Conservation (phyloP, 805 yeast genomes). For the Starmerella floris region DNA sequence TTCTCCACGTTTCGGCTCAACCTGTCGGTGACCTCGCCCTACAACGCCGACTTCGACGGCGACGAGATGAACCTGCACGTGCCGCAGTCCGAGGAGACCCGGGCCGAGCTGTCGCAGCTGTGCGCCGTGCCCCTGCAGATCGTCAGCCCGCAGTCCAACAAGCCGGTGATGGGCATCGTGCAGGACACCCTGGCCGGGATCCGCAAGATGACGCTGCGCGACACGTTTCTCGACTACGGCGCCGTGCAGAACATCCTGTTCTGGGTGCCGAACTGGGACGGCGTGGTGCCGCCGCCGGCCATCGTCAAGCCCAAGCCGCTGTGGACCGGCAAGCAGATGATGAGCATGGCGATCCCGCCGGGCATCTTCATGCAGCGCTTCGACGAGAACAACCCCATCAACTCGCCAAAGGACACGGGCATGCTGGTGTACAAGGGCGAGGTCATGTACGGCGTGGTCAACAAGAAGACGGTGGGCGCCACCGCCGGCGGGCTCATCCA, state of each 20-base stretch:
- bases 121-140: conserved; percentile 97
- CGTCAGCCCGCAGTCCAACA: conserved; percentile 95
- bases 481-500: conserved; percentile 97
- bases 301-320: conserved; percentile 85
- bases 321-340: conserved; percentile 94
- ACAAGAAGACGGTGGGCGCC: conserved; percentile 96
- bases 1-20: conserved; percentile 94
- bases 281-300: conserved; percentile 91
- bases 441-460: conserved; percentile 94
- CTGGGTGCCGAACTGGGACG: conserved; percentile 99
- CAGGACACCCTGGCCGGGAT: conserved; percentile 97
- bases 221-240: conserved; percentile 73
- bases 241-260: conserved; percentile 92
- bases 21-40: conserved; percentile 96
- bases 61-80: conserved; percentile 99
- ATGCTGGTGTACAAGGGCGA: conserved; percentile 94
- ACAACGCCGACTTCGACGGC: conserved; percentile 99
- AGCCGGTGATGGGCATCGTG: conserved; percentile 99
- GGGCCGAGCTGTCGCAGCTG: conserved; percentile 88
- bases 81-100: conserved; percentile 94
- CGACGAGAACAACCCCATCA: conserved; percentile 73
- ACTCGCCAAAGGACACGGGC: conserved; percentile 85
- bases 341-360: conserved; percentile 84
- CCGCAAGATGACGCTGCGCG: conserved; percentile 88
- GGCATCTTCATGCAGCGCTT: conserved; percentile 92